Percentiles rank a stretch among this genome's conserved stretches.
Evolutionary conservation across 768 basidiomycete genomes (phyloP).

Genomic region (Porpolomopsis calyptriformis): DNA sequence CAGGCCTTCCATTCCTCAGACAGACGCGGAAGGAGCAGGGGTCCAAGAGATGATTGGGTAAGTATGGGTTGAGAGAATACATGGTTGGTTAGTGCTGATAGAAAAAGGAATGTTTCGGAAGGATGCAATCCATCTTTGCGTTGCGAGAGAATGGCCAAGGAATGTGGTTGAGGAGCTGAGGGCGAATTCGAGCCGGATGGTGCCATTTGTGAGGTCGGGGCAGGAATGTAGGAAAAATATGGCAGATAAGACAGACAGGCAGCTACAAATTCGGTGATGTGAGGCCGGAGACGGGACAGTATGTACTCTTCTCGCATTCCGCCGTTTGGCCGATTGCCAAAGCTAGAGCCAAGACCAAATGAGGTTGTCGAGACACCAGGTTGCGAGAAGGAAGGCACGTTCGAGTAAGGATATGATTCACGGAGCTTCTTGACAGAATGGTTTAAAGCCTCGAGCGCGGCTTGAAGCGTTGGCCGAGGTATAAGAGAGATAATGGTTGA

Average conservation of each 20-base stretch:
- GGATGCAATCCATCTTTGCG: conserved; percentile 63
- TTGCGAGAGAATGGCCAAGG: conserved; percentile 36
- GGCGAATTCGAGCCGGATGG: conserved; percentile 13
- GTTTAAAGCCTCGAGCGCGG: conserved; percentile 56
- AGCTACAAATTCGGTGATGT: conserved; percentile 67
- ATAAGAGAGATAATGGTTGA: conserved; percentile 63
- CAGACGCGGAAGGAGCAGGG: conserved; percentile 52
- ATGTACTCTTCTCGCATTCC: conserved; percentile 80
- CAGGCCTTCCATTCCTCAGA: conserved; percentile 70
- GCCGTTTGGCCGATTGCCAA: conserved; percentile 20
- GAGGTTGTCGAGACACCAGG: conserved; percentile 8
- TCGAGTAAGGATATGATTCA: conserved; percentile 80
- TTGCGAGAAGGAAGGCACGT: conserved; percentile 24
- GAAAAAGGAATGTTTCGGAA: conserved; percentile 61
- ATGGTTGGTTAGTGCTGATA: conserved; percentile 58
- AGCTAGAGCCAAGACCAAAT: conserved; percentile 20
- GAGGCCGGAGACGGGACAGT: conserved; percentile 60
- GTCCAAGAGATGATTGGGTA: conserved; percentile 46
- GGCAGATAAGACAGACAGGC: conserved; percentile 74
- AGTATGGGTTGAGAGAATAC: conserved; percentile 59
- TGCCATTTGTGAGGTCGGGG: conserved; percentile 13
- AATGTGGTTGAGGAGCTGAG: conserved; percentile 28
- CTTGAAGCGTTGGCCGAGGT: conserved; percentile 74
- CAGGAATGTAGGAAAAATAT: conserved; percentile 60
- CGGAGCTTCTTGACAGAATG: conserved; percentile 62